phyloP scores from a whole-genome alignment of 1,139 yeast species.

The Saccharomyces hybrid region DNA sequence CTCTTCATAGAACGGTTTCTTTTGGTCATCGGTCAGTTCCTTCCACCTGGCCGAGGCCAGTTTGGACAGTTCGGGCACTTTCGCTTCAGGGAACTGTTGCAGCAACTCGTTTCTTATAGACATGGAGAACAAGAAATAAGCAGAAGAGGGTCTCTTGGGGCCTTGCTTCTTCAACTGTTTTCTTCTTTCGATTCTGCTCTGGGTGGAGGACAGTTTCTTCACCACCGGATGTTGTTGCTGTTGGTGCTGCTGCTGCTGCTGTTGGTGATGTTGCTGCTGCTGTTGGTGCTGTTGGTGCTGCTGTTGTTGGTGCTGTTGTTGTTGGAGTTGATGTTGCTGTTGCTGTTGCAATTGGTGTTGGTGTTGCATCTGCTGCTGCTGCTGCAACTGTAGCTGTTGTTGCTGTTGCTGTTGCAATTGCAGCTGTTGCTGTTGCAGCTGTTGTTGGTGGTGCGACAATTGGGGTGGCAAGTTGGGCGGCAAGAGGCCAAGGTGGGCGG shows the following conservation, averaged over 20 bases:
- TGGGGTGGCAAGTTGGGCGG: constrained; percentile 10
- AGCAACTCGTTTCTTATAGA: constrained; percentile 29
- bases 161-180: constrained; percentile 32
- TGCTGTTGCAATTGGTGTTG: constrained; percentile 10
- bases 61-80: constrained; percentile 33
- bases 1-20: constrained; percentile 31
- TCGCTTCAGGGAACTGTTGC: constrained; percentile 31
- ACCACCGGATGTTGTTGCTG: constrained; percentile 4
- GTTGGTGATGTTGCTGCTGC: constrained; percentile 3
- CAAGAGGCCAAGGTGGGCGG: background rate
- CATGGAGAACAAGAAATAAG: constrained; percentile 33
- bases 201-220: constrained; percentile 31
- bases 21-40: constrained; percentile 29
- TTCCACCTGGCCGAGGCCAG: constrained; percentile 34
- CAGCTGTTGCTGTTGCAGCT: constrained; percentile 9
- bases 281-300: constrained; percentile 6
- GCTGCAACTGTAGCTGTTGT: constrained; percentile 2
- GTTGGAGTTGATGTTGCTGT: constrained; percentile 8
- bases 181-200: constrained; percentile 32
- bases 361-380: constrained; percentile 11
- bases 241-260: constrained; percentile 3
- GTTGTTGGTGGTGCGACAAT: constrained; percentile 10
- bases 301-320: constrained; percentile 5
- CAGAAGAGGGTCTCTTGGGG: constrained; percentile 34
- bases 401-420: constrained; percentile 10